Evolutionary conservation across 371 early-diverging fungal genomes (phyloP), one percentile per base, ranked within the genome.

Genomic region (Gilbertella persicaria): DNA sequence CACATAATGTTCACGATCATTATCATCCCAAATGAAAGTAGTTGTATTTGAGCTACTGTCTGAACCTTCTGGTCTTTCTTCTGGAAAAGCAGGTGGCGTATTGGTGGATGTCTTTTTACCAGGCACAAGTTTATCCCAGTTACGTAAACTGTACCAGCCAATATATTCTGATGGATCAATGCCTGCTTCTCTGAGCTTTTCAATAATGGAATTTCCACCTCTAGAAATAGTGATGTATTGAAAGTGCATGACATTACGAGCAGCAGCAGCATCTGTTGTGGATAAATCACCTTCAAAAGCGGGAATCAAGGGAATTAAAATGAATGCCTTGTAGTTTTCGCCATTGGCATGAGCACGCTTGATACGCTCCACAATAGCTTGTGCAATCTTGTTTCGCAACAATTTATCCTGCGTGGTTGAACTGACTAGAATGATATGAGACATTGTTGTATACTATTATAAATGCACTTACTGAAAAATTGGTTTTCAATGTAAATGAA

Each of bases 301-400:
- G 3, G 97, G 97, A 63, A 93, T 84, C 45, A 95, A 68, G 2
- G 97, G 97, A 64, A 96, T 90, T 5, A 96, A 55, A 42, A 97
- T 86, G 58, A 91, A 89, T 14, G 93, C 89, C 29, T 85, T 82
- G 80, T 93, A 95, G 36, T 83, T 81, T 33, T 84, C 79, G 2
- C 70, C 66, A 4, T 83, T 77, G 14, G 64, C 29, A 50, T 92
- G 85, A 2, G 97, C 97, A n/a, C 75, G 69, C 37, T 77, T 69
- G 45, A 95, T 89, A 13, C 94, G 79, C 24, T 90, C 77, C 5
- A 88, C 85, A 28, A 95, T 60, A 5, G 87, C 90, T 23, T 69
- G 65, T 8, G 62, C 69, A 48, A 69, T 65, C 48, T 69, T 64
- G 42, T 69, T 69, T 30, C 65, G 53, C 8, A 78, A 45, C 1